Evolutionary conservation across 2,329 filamentous ascomycete genomes (phyloP).

Genomic region (Calonectria hongkongensis): DNA sequence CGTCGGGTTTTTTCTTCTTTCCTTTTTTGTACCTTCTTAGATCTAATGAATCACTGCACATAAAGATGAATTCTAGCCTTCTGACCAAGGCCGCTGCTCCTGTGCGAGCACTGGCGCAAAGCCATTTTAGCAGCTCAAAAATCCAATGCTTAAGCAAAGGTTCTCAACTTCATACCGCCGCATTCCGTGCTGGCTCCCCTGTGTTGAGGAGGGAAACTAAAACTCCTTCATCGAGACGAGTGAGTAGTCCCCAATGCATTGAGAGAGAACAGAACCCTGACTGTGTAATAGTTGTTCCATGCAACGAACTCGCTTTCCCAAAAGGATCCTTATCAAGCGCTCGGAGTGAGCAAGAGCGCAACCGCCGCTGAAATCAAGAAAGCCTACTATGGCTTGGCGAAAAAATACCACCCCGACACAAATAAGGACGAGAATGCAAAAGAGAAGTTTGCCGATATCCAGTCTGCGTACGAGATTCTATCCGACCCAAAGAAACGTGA

Average conservation of each 20-base stretch:
- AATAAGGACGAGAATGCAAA: constrained; percentile 97
- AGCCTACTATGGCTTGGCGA: constrained; percentile 97
- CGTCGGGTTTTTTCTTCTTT: constrained; percentile 31
- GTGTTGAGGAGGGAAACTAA: constrained; percentile 43
- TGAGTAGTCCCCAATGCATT: constrained; percentile 50
- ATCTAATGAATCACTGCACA: constrained; percentile 55
- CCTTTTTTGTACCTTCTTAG: constrained; percentile 43
- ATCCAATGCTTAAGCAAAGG: constrained; percentile 64
- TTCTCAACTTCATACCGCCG: constrained; percentile 60
- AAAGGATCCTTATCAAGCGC: constrained; percentile 89
- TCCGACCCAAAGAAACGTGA: constrained; percentile 95
- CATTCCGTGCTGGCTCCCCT: constrained; percentile 46
- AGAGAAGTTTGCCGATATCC: constrained; percentile 94
- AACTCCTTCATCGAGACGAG: constrained; percentile 51
- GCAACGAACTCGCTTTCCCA: constrained; percentile 73
- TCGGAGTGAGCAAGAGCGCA: constrained; percentile 90
- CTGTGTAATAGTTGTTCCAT: constrained; percentile 72
- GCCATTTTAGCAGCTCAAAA: constrained; percentile 64
- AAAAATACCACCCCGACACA: constrained; percentile 98
- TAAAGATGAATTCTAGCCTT: constrained; percentile 69
- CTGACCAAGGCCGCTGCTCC: constrained; percentile 68
- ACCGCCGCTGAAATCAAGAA: constrained; percentile 95
- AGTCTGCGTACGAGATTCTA: constrained; percentile 94
- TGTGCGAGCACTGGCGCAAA: constrained; percentile 66
- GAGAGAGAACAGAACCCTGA: constrained; percentile 41